Percentiles rank a stretch among this genome's conserved stretches.
Conservation (phyloP, 441 rosid species). For the Arabidopsis hybrid region DNA sequence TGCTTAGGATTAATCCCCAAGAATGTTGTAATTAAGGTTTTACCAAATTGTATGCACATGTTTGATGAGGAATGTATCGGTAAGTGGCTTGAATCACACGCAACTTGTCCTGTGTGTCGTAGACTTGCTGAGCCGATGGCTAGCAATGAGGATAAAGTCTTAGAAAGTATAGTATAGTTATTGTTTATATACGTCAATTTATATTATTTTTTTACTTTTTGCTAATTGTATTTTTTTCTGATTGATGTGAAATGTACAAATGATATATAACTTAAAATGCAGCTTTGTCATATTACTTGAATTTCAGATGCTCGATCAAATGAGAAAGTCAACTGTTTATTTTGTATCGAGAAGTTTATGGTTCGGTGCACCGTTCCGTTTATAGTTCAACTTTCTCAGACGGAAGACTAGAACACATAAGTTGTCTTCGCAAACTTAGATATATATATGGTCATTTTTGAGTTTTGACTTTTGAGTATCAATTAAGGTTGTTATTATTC, state of each 20-base stretch:
- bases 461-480: neutral
- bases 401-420: neutral
- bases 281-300: slow-evolving; percentile 11
- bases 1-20: slow-evolving; percentile 52
- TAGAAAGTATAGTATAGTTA: slow-evolving; percentile 37
- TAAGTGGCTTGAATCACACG: slow-evolving; percentile 60
- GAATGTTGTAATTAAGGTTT: slow-evolving; percentile 49
- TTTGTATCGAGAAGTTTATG: neutral
- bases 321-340: neutral
- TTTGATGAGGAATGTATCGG: slow-evolving; percentile 65
- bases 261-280: slow-evolving; percentile 8
- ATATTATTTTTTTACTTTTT: neutral
- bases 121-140: slow-evolving; percentile 46
- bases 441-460: neutral
- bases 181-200: neutral
- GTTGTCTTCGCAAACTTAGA: slow-evolving; percentile 14
- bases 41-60: slow-evolving; percentile 66
- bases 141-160: slow-evolving; percentile 11
- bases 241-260: slow-evolving; percentile 26
- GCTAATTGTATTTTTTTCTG: slow-evolving; percentile 21
- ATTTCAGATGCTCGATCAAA: slow-evolving; percentile 4
- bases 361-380: neutral
- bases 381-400: neutral
- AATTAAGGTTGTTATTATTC: neutral
- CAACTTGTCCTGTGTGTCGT: slow-evolving; percentile 69